Percentiles rank a stretch among this genome's conserved stretches.
These are phyloP conservation scores for Haplographium delicatum DNA, from an alignment of 495 filamentous ascomycete species.

Conservation along the genomic window DNA sequence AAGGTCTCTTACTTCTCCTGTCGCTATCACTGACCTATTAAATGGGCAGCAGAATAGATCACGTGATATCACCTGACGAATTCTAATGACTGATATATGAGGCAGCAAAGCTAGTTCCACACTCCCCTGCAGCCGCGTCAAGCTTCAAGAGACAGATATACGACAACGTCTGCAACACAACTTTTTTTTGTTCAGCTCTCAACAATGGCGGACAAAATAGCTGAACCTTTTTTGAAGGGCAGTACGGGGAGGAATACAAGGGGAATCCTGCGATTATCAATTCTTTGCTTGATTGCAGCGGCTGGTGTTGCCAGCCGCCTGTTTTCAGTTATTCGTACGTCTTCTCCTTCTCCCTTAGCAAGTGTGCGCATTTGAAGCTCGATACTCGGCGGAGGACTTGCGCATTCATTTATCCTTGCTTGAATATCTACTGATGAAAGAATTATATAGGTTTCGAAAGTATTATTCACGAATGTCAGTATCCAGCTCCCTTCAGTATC, in stretches of 20 bases:
- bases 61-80: too few relatives aligned
- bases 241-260: conserved; percentile 60
- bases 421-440: conserved; percentile 8
- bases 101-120: too few relatives aligned
- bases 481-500: conserved; percentile 13
- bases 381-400: not conserved
- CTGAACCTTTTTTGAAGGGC: conserved; percentile 34
- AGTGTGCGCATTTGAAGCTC: not conserved
- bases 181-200: conserved; percentile 18
- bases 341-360: conserved; percentile 4
- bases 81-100: too few relatives aligned
- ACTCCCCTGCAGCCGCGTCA: conserved; percentile 8
- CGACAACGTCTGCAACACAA: conserved; percentile 13
- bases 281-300: conserved; percentile 86
- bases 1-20: not conserved
- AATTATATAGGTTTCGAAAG: conserved; percentile 85
- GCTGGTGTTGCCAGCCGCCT: conserved; percentile 91
- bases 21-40: too few relatives aligned
- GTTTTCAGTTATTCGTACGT: conserved; percentile 95
- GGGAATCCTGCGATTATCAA: conserved; percentile 82
- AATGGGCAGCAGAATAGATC: too few relatives aligned
- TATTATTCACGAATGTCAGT: conserved; percentile 98
- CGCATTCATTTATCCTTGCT: not conserved
- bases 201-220: conserved; percentile 19
- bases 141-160: conserved; percentile 22